These are phyloP conservation scores for Tylopilus sp. DNA, from an alignment of 768 basidiomycete genomes.

Conservation along the genomic window DNA sequence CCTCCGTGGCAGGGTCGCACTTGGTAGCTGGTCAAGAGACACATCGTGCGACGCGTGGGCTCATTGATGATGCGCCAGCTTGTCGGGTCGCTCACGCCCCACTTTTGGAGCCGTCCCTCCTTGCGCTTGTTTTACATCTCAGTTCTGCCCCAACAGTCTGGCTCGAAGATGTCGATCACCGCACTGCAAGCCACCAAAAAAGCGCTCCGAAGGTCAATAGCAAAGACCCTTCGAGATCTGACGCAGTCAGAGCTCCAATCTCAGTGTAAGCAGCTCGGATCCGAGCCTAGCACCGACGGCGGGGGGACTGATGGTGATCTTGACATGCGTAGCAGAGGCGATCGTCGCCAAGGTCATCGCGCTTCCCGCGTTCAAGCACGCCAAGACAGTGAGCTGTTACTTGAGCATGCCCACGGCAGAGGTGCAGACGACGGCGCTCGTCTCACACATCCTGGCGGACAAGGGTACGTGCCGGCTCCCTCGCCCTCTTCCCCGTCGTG, in stretches of 20 bases:
- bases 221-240: slow-evolving; percentile 42
- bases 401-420: slow-evolving; percentile 78
- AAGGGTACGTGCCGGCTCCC: slow-evolving; percentile 41
- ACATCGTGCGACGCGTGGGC: neutral
- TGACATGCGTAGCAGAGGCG: slow-evolving; percentile 18
- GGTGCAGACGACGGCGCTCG: slow-evolving; percentile 53
- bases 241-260: slow-evolving; percentile 43
- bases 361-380: slow-evolving; percentile 47
- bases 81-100: neutral
- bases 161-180: slow-evolving; percentile 26
- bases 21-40: neutral
- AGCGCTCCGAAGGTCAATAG: slow-evolving; percentile 50
- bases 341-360: slow-evolving; percentile 48
- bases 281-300: too few relatives aligned
- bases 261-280: slow-evolving; percentile 51
- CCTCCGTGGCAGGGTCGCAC: slow-evolving; percentile 25
- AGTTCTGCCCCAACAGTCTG: neutral
- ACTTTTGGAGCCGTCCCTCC: neutral
- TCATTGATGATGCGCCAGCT: neutral
- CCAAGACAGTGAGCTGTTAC: slow-evolving; percentile 64
- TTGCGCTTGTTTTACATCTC: neutral
- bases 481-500: neutral
- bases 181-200: slow-evolving; percentile 43
- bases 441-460: slow-evolving; percentile 47
- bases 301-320: neutral